phyloP scores from a whole-genome alignment of 768 basidiomycete species.

The Lentinula boryana region DNA sequence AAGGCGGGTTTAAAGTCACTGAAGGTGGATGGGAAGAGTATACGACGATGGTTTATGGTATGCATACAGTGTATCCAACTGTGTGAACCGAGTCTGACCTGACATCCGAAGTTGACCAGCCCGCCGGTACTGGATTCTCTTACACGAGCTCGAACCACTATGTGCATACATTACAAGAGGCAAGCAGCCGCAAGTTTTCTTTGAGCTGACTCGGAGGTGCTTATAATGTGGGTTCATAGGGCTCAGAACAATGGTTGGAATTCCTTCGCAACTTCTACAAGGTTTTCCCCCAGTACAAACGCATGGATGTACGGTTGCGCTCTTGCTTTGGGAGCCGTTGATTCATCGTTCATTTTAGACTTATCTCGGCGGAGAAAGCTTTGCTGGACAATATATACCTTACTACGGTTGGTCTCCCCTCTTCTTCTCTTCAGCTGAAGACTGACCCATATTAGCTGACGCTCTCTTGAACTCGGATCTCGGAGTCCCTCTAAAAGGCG shows the following conservation, averaged over 20 bases:
- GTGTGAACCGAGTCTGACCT: background rate
- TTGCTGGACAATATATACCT: constrained; percentile 96
- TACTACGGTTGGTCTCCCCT: constrained; percentile 65
- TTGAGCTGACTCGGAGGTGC: background rate
- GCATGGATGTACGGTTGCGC: constrained; percentile 62
- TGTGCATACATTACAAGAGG: constrained; percentile 73
- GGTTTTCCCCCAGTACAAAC: constrained; percentile 84
- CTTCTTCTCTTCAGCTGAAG: background rate
- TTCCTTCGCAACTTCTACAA: constrained; percentile 86
- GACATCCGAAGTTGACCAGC: constrained; percentile 78
- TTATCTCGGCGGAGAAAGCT: constrained; percentile 94
- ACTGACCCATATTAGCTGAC: constrained; percentile 45
- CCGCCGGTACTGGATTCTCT: constrained; percentile 92
- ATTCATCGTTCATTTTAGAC: constrained; percentile 50
- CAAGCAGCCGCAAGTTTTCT: constrained; percentile 8
- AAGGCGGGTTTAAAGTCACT: constrained; percentile 62
- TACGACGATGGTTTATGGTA: constrained; percentile 87
- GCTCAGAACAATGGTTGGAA: constrained; percentile 68
- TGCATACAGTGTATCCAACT: constrained; percentile 18
- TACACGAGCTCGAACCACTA: constrained; percentile 83
- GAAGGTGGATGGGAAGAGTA: constrained; percentile 99
- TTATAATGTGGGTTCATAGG: constrained; percentile 34
- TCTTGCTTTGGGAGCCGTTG: background rate
- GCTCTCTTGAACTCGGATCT: constrained; percentile 62
- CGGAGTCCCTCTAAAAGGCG: constrained; percentile 61